Evolutionary conservation across 148 eudicot species (phyloP), one percentile per base, ranked within the genome.

Genomic region (Mesembryanthemum crystallinum): DNA sequence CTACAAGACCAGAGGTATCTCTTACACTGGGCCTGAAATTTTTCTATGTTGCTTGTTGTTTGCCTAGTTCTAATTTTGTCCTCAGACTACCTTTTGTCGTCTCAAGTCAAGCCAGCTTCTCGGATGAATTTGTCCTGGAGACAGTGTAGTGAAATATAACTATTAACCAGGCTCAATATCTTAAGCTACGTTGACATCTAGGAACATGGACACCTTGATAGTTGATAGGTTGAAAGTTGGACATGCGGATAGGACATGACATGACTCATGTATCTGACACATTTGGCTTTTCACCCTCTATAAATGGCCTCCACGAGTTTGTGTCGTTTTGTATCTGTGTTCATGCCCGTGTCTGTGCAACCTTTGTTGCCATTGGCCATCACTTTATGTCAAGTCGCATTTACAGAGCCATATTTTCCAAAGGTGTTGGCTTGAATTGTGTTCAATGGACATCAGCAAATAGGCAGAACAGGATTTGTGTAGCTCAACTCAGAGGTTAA

Each of bases 1-100:
- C 97, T 73, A 85, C 97, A 64, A 89, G 99, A 81, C 76, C 81
- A 77, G 82, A 55, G 88, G 99, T 96, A 83, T 64, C 78, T 78
- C 66, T 68, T 42, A 15, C 30, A 58, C 20, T 58, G 27, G 32
- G 42, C 12, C 28, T 69, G 42, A n/a, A 29, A 43, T 18, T 33
- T 3, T 74, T 64, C 39, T 13, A 32, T 49, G 58, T 33, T 47
- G 11, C 51, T 35, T n/a, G 47, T 9, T 51, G 17, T 52, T 66
- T 2, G 27, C 33, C 23, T 64, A 21, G 45, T 76, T 37, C 28
- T 55, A n/a, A 8, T 37, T 64, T 45, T 51, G 51, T 72, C 76
- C 52, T 72, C 9, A 18, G 43, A 20, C n/a, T n/a, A n/a, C n/a
- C n/a, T n/a, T n/a, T n/a, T 32, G 35, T 4, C 43, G 3, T 24